Evolutionary conservation across 1,284 basidiomycete species (phyloP).

Genomic region (Trichosporon asahii): DNA sequence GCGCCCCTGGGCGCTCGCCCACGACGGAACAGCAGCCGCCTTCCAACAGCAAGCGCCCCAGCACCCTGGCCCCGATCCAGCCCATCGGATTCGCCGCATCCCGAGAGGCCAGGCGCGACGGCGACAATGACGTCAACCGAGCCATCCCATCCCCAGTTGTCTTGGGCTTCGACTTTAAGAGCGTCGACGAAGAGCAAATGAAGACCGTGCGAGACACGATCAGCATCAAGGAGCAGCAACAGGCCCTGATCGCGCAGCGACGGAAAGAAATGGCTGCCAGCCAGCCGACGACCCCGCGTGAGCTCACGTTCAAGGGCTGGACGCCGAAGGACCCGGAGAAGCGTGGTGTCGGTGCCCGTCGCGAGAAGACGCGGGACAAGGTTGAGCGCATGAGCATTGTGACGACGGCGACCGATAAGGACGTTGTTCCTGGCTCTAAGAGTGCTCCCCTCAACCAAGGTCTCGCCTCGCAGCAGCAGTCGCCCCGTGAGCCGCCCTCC

Average conservation of each 20-base stretch:
- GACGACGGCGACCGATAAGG: conserved; percentile 38
- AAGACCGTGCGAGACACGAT: conserved; percentile 49
- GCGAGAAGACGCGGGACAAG: conserved; percentile 48
- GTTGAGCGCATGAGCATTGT: conserved; percentile 47
- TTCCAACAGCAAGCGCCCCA: conserved; percentile 15
- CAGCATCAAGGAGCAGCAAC: conserved; percentile 48
- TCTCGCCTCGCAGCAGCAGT: conserved; percentile 40
- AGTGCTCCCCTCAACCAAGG: conserved; percentile 46
- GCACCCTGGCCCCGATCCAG: conserved; percentile 36
- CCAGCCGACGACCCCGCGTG: conserved; percentile 40
- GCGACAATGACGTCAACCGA: conserved; percentile 29
- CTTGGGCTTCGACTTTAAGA: conserved; percentile 49
- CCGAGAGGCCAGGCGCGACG: conserved; percentile 38
- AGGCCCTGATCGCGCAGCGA: conserved; percentile 48
- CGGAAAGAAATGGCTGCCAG: conserved; percentile 38
- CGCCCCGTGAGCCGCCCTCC: conserved; percentile 39
- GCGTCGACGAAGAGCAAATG: conserved; percentile 44
- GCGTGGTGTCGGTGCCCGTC: conserved; percentile 38
- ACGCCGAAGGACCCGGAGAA: conserved; percentile 39
- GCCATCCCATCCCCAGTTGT: conserved; percentile 46
- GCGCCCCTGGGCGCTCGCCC: conserved; percentile 9
- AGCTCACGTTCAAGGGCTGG: conserved; percentile 48
- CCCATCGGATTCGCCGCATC: conserved; percentile 45
- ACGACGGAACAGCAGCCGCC: conserved; percentile 13
- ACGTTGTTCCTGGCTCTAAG: conserved; percentile 43